Evolutionary conservation across 2,329 filamentous ascomycete genomes (phyloP).

Genomic region (Curvularia hawaiiensis): DNA sequence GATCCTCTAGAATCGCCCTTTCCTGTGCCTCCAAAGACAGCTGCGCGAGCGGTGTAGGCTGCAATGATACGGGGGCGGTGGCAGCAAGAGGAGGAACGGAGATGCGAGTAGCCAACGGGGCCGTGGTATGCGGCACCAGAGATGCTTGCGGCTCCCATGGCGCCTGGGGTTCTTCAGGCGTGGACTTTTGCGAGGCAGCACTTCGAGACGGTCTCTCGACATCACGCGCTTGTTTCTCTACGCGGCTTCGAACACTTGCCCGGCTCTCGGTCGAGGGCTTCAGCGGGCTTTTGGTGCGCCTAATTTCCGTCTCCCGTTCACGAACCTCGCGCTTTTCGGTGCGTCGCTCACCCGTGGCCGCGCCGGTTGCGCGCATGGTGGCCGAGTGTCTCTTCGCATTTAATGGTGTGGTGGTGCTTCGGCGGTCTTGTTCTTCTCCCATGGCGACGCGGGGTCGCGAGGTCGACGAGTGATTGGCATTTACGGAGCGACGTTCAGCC

Average conservation of each 20-base stretch:
- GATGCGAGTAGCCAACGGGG: constrained; percentile 73
- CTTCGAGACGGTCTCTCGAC: constrained; percentile 31
- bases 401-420: constrained; percentile 29
- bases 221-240: constrained; percentile 39
- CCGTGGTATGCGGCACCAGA: constrained; percentile 70
- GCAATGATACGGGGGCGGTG: constrained; percentile 70
- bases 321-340: constrained; percentile 44
- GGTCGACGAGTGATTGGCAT: constrained; percentile 39
- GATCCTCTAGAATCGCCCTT: constrained; percentile 82
- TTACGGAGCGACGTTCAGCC: constrained; percentile 41
- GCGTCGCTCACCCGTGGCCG: constrained; percentile 35
- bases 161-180: constrained; percentile 38
- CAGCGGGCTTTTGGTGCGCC: constrained; percentile 45
- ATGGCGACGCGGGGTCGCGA: constrained; percentile 47
- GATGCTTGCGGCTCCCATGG: constrained; percentile 82
- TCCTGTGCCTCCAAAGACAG: constrained; percentile 84
- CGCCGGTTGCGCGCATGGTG: constrained; percentile 22
- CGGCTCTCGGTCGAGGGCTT: constrained; percentile 44
- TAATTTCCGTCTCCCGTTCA: constrained; percentile 43
- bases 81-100: constrained; percentile 67
- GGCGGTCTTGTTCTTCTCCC: constrained; percentile 40
- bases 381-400: constrained; percentile 39
- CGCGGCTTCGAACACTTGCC: constrained; percentile 39
- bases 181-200: constrained; percentile 26
- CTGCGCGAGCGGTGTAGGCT: constrained; percentile 70